Evolutionary conservation across 2,329 filamentous ascomycete genomes (phyloP).

Genomic region (Oidium heveae): DNA sequence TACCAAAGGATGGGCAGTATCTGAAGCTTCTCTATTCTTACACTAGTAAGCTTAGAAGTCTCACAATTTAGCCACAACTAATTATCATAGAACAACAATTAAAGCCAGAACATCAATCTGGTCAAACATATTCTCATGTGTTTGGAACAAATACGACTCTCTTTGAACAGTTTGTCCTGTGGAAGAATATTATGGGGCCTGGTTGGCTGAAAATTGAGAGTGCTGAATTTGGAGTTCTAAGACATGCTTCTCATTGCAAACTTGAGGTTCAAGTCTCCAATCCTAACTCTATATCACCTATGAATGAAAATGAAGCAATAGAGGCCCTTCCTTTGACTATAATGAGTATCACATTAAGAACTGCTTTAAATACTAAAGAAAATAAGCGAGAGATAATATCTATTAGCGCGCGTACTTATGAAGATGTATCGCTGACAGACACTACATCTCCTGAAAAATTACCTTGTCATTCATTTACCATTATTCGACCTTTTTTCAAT

Average conservation of each 20-base stretch:
- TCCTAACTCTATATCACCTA: slow-evolving; percentile 46
- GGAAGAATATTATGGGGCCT: slow-evolving; percentile 97
- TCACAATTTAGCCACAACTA: slow-evolving; percentile 1
- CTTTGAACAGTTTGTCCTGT: slow-evolving; percentile 94
- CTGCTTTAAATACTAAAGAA: slow-evolving; percentile 65
- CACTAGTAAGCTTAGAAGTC: slow-evolving; percentile 27
- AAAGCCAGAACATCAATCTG: slow-evolving; percentile 36
- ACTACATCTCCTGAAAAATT: slow-evolving; percentile 74
- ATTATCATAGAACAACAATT: slow-evolving; percentile 32
- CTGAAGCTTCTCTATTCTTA: slow-evolving; percentile 94
- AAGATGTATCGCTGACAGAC: slow-evolving; percentile 66
- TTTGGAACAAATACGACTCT: slow-evolving; percentile 85
- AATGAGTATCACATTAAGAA: slow-evolving; percentile 86
- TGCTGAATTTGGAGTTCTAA: slow-evolving; percentile 59
- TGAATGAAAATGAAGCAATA: slow-evolving; percentile 55
- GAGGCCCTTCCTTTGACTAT: slow-evolving; percentile 72
- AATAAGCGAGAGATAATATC: slow-evolving; percentile 94
- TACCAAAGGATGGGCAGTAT: slow-evolving; percentile 77
- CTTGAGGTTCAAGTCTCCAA: slow-evolving; percentile 65
- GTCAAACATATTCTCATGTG: slow-evolving; percentile 79
- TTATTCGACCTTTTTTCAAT: slow-evolving; percentile 56
- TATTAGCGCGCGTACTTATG: slow-evolving; percentile 78
- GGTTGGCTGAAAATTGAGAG: slow-evolving; percentile 87
- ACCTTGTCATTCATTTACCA: slow-evolving; percentile 71
- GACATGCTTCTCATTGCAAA: slow-evolving; percentile 92